These are phyloP conservation scores for Monilinia fructigena DNA, from an alignment of 2,329 filamentous ascomycete genomes.

Conservation along the genomic window DNA sequence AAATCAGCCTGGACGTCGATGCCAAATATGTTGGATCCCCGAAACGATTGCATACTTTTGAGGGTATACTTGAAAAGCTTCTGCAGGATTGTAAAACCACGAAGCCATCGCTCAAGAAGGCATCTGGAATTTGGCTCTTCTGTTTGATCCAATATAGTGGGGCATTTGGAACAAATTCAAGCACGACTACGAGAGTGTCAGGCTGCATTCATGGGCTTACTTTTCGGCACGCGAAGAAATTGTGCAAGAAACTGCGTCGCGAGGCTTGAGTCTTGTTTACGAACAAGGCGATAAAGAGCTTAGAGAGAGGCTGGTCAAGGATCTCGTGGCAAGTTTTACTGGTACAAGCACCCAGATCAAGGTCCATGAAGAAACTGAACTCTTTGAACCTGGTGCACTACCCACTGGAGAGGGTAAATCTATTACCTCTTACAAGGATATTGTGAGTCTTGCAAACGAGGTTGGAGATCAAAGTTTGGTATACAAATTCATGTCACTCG, in stretches of 20 bases:
- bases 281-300: conserved; percentile 82
- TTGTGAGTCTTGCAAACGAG: conserved; percentile 91
- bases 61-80: conserved; percentile 61
- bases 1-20: conserved; percentile 74
- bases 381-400: conserved; percentile 43
- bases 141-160: conserved; percentile 89
- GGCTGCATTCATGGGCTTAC: conserved; percentile 79
- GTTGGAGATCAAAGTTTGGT: conserved; percentile 95
- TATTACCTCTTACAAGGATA: conserved; percentile 95
- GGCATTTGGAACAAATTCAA: conserved; percentile 73
- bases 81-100: conserved; percentile 76
- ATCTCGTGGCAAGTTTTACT: conserved; percentile 72
- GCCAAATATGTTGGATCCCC: conserved; percentile 45
- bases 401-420: conserved; percentile 52
- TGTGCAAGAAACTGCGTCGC: conserved; percentile 91
- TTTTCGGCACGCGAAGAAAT: conserved; percentile 86
- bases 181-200: conserved; percentile 75
- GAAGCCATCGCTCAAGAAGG: conserved; percentile 86
- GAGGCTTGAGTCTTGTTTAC: conserved; percentile 89
- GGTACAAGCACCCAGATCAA: conserved; percentile 70
- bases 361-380: conserved; percentile 84
- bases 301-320: conserved; percentile 71
- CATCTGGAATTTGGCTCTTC: conserved; percentile 92
- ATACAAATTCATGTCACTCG: conserved; percentile 97
- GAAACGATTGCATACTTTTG: conserved; percentile 43